Evolutionary conservation across 331 rosid species (phyloP).

Genomic region (Acacia pycnantha): DNA sequence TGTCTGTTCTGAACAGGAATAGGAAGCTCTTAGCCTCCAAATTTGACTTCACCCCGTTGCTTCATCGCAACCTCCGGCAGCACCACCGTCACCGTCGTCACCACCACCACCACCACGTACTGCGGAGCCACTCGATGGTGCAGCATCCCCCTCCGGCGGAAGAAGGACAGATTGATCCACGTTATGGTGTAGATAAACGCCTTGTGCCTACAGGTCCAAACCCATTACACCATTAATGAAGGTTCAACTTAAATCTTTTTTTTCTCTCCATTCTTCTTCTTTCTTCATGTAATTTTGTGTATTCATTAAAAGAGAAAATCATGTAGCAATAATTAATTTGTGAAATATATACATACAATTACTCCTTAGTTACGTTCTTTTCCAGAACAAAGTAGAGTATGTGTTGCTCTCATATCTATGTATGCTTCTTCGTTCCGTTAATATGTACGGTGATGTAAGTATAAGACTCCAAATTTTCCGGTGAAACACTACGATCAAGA

Average conservation of each 20-base stretch:
- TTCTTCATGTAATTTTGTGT: conserved; percentile 48
- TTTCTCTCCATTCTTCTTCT: not conserved
- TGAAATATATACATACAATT: conserved; percentile 21
- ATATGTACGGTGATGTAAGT: not conserved
- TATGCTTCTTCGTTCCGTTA: conserved; percentile 10
- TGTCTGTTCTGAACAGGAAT: not conserved
- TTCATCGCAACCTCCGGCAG: conserved; percentile 30
- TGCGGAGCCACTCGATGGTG: conserved; percentile 23
- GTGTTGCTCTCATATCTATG: conserved; percentile 2
- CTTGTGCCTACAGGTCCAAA: conserved; percentile 93
- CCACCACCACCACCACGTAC: conserved; percentile 21
- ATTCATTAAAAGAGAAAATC: conserved; percentile 27
- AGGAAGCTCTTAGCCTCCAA: conserved; percentile 26
- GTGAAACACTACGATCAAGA: not conserved
- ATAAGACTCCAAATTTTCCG: not conserved
- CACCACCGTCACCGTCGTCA: conserved; percentile 16
- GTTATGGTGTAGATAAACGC: conserved; percentile 69
- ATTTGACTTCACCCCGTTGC: conserved; percentile 62
- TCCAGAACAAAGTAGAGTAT: conserved; percentile 7
- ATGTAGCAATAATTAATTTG: conserved; percentile 17
- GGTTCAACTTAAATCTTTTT: conserved; percentile 31
- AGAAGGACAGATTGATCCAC: conserved; percentile 54
- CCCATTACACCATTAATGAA: conserved; percentile 83
- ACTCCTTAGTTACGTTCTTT: conserved; percentile 13
- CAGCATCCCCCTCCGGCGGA: not conserved